Evolutionary conservation across 805 yeast genomes (phyloP).

Genomic region (Ogataea kodamae): DNA sequence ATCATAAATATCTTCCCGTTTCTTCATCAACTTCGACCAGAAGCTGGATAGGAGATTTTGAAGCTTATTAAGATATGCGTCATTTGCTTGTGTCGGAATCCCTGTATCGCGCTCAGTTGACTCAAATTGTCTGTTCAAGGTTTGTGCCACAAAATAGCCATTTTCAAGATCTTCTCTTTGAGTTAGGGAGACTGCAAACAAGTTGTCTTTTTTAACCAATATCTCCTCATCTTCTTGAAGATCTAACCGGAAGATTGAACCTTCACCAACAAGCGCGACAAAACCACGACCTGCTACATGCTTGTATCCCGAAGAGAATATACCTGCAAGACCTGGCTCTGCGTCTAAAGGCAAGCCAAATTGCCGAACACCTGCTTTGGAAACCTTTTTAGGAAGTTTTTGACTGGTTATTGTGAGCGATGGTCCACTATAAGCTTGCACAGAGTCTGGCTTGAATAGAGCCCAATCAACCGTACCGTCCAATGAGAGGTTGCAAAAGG

Average conservation of each 20-base stretch:
- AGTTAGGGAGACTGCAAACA: constrained; percentile 49
- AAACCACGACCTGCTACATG: constrained; percentile 57
- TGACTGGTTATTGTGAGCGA: constrained; percentile 41
- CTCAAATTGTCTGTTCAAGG: constrained; percentile 15
- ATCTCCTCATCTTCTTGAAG: constrained; percentile 46
- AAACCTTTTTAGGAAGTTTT: constrained; percentile 38
- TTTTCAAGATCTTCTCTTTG: constrained; percentile 42
- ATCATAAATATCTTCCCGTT: constrained; percentile 7
- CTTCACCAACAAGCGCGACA: constrained; percentile 51
- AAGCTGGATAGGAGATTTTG: background rate
- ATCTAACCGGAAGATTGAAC: constrained; percentile 47
- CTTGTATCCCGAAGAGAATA: constrained; percentile 41
- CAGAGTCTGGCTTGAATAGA: constrained; percentile 41
- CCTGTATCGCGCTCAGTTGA: constrained; percentile 9
- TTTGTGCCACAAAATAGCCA: constrained; percentile 19
- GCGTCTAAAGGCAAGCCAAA: constrained; percentile 24
- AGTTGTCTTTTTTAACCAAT: constrained; percentile 41
- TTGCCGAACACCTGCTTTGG: constrained; percentile 32
- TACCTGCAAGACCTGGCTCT: constrained; percentile 40
- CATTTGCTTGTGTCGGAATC: constrained; percentile 12
- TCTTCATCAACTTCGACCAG: constrained; percentile 1
- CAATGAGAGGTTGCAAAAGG: constrained; percentile 43
- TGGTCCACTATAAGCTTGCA: constrained; percentile 54
- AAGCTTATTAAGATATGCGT: constrained; percentile 3
- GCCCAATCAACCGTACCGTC: constrained; percentile 69